Evolutionary conservation across 2,329 filamentous ascomycete genomes (phyloP), one percentile per base, ranked within the genome.

Genomic region (Beauveria brongniartii): DNA sequence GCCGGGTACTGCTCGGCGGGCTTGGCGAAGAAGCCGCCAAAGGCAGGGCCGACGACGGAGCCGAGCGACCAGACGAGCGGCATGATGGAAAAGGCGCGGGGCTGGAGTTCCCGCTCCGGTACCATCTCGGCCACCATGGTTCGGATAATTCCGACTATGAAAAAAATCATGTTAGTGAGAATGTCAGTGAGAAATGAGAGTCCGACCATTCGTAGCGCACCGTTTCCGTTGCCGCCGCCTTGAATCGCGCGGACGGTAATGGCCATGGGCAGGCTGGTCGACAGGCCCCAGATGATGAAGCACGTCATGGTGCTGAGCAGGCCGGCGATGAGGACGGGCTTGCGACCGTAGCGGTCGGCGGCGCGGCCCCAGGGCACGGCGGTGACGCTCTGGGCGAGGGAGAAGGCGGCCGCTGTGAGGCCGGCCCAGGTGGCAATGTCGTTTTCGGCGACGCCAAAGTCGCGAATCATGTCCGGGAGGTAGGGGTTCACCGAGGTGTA

Each of bases 121-220:
- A 96, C 92, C 81, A 97, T 86, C 73, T 97, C 93, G 0, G 93
- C 93, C 2, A 97, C 92, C 77, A 94, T 91, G 18, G 91, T 96
- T 65, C 92, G 79, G 64, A 97, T 88, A 64, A 97, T 97, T 1
- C 94, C 90, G n/a, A 93, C 88, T 86, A 37, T 16, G 1, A 37
- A 37, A 5, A 55, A 56, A 7, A 26, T 1, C 4, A 28, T 9
- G 28, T 22, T 7, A 46, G 54, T 18, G 2, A 56, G 43, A 24
- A 22, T 22, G 22, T 22, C 12, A 37, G 54, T 18, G 2, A 56
- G 43, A 24, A 37, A 37, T 5, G 34, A 16, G 34, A 2, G 14
- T 37, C 34, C 5, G 14, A 16, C 22, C 6, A 5, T 24, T 40
- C 14, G 7, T 26, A 44, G 72, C 76, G 37, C 69, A 86, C 83